Base-by-base conservation (phyloP, 768 basidiomycete species). In the Mycena alexandri region DNA sequence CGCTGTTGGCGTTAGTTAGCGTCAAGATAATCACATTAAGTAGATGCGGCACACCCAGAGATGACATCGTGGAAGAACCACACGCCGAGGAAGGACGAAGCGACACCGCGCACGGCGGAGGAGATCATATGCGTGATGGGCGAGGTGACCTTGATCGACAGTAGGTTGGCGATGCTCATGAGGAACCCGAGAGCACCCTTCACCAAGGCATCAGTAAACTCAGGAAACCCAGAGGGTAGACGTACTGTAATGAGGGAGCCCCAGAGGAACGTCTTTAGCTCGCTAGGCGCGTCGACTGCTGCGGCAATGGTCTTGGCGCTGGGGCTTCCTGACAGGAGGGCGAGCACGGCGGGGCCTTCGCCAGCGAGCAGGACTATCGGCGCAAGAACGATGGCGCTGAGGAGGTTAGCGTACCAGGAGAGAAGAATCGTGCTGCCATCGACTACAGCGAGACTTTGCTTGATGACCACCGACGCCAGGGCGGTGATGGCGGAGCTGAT, bases 111-210 rank as follows among this genome's bases (percentile, higher is more conserved):
- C 9, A 91, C 89, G 8, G 92, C 92, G 24, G 90, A 89, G 2
- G 90, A 91, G 48, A 93, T 77, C 91, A 93, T 93, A 75, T 93
- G 92, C 9, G 92, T 90, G 71, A 93, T 90, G 19, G 92, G 92
- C 7, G 91, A 92, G 13, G 92, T 93, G 71, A 93, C 87, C 76
- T 93, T 92, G 80, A 93, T 92, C 22, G 89, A 91, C 34, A 93
- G 80, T 67, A 90, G 79, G 57, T 89, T 89, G 8, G 92, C 92
- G 52, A 93, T 82, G 77, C 89, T 90, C 82, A 93, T 93, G 69
- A 92, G 77, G 82, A 93, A 93, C 2, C 92, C 92, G 61, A 93
- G 75, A 12, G 83, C 78, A 34, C 91, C 91, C 88, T 91, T 52
- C 10, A 38, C 36, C 52, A 34, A 16, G 17, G 58, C n/a, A 50